These are phyloP conservation scores for Paulinella micropora DNA, from an alignment of 78 protist species.

Conservation along the genomic window DNA sequence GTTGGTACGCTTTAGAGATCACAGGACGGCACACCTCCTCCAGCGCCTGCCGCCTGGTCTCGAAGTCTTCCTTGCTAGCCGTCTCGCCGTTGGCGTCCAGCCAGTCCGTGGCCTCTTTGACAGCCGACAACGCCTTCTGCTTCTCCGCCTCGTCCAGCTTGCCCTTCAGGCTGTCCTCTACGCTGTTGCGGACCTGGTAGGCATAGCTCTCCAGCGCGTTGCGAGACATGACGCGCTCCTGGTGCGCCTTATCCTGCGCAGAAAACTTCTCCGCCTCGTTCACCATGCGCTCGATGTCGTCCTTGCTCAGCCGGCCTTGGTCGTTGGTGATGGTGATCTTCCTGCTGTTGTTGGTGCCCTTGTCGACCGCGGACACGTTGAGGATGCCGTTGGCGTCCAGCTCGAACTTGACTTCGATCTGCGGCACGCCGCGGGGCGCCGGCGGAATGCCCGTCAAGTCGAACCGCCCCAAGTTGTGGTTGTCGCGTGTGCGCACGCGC, in stretches of 20 bases:
- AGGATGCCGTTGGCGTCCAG: slow-evolving; percentile 84
- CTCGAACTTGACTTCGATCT: slow-evolving; percentile 77
- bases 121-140: background rate
- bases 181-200: slow-evolving; percentile 33
- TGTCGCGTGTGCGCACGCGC: slow-evolving; percentile 72
- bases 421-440: slow-evolving; percentile 83
- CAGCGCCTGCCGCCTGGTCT: slow-evolving; percentile 71
- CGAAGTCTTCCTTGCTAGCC: slow-evolving; percentile 73
- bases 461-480: slow-evolving; percentile 46
- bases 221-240: slow-evolving; percentile 55
- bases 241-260: slow-evolving; percentile 62
- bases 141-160: slow-evolving; percentile 25
- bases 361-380: slow-evolving; percentile 77
- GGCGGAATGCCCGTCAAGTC: slow-evolving; percentile 69
- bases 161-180: slow-evolving; percentile 21
- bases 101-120: slow-evolving; percentile 40
- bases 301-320: slow-evolving; percentile 68
- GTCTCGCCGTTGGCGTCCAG: slow-evolving; percentile 55
- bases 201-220: slow-evolving; percentile 64
- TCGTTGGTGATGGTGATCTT: slow-evolving; percentile 80
- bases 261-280: slow-evolving; percentile 65
- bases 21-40: slow-evolving; percentile 79
- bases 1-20: slow-evolving; percentile 69
- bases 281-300: slow-evolving; percentile 83
- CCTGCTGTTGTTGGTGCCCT: slow-evolving; percentile 66